Percentiles rank a stretch among this genome's conserved stretches.
phyloP scores from a whole-genome alignment of 1,284 basidiomycete genomes.

The Earliella scabrosa region DNA sequence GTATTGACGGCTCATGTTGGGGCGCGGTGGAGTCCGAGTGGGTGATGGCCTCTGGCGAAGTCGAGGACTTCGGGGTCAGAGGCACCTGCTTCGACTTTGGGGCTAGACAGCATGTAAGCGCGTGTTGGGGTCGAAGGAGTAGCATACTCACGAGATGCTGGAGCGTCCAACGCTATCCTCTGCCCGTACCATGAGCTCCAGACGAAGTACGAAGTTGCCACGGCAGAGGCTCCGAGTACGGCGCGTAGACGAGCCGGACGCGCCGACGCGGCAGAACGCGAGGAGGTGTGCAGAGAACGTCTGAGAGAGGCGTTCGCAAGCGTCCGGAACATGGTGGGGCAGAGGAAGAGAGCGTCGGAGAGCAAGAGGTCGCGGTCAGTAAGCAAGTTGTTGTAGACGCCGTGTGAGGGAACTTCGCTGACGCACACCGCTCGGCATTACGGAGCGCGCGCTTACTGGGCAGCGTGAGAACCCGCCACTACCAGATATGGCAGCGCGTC shows the following conservation, averaged over 20 bases:
- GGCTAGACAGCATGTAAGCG: background rate
- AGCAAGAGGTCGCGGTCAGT: constrained; percentile 6
- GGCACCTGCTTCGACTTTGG: constrained; percentile 26
- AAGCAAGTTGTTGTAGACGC: constrained; percentile 10
- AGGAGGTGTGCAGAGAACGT: constrained; percentile 50
- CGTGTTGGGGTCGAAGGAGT: background rate
- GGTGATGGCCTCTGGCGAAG: constrained; percentile 18
- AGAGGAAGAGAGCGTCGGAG: background rate
- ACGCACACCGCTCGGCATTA: too few relatives aligned
- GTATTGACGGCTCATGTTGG: constrained; percentile 18
- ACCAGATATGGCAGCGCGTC: too few relatives aligned
- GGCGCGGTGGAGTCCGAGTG: constrained; percentile 12
- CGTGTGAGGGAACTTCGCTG: constrained; percentile 16
- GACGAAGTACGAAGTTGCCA: constrained; percentile 48
- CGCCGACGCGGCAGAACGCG: constrained; percentile 25
- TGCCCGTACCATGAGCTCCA: constrained; percentile 43
- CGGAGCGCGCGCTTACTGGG: too few relatives aligned
- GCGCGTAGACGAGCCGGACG: constrained; percentile 37
- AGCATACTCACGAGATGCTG: constrained; percentile 21
- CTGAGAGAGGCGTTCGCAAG: constrained; percentile 41
- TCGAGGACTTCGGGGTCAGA: constrained; percentile 15
- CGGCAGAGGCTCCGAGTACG: constrained; percentile 48
- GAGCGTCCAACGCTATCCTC: constrained; percentile 46
- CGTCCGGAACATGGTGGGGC: constrained; percentile 40
- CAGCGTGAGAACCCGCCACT: constrained; percentile 22